Conservation (phyloP, 768 basidiomycete species). For the Austroboletus festivus region DNA sequence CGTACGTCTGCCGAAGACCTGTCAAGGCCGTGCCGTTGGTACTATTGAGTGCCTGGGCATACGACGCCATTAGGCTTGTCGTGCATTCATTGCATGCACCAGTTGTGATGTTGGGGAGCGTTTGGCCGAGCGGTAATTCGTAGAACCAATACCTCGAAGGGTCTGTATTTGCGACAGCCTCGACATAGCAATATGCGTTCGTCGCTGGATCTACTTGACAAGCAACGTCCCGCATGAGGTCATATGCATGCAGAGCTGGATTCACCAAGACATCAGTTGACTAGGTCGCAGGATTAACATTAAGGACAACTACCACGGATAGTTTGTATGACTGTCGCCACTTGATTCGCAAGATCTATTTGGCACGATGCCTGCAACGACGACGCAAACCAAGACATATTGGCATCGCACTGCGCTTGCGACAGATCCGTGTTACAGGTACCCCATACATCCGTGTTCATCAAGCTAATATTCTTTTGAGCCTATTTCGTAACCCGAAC, state of each 20-base stretch:
- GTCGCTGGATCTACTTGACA: conserved; percentile 58
- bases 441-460: conserved; percentile 74
- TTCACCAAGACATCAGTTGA: not conserved
- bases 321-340: conserved; percentile 51
- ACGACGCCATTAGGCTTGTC: conserved; percentile 54
- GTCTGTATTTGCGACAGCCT: conserved; percentile 53
- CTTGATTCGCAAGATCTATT: conserved; percentile 50
- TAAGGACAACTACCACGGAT: conserved; percentile 50
- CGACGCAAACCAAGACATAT: conserved; percentile 64
- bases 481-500: conserved; percentile 43
- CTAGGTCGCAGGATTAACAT: not conserved
- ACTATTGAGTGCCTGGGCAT: conserved; percentile 43
- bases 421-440: conserved; percentile 65
- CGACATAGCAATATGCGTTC: conserved; percentile 70
- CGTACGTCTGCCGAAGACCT: conserved; percentile 49
- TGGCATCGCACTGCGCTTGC: conserved; percentile 52
- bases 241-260: conserved; percentile 60
- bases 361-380: conserved; percentile 50
- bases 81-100: conserved; percentile 66
- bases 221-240: conserved; percentile 55
- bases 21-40: conserved; percentile 30
- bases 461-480: conserved; percentile 54
- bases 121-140: conserved; percentile 56
- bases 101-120: conserved; percentile 39
- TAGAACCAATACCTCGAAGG: conserved; percentile 75